Conservation (phyloP, 202 grass and related monocot genomes). For the Zizania palustris region DNA sequence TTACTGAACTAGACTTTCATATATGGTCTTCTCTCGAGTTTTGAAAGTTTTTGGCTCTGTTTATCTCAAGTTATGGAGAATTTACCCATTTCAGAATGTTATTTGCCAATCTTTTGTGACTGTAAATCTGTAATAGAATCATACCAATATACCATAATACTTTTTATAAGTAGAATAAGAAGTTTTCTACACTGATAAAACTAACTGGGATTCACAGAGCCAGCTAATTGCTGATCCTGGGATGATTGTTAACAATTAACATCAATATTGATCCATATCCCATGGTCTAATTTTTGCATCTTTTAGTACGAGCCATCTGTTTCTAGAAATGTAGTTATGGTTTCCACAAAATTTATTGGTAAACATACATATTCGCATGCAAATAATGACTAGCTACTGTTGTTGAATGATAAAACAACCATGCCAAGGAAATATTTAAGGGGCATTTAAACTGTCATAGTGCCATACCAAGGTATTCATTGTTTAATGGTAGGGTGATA, state of each 20-base stretch:
- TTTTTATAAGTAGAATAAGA: neutral
- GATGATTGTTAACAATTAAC: neutral
- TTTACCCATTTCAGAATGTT: neutral
- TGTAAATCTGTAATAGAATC: neutral
- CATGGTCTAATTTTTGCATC: neutral
- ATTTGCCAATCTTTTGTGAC: neutral
- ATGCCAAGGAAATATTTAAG: neutral
- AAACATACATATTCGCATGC: neutral
- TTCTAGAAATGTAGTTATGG: neutral
- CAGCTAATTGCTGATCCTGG: neutral
- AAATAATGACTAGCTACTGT: neutral
- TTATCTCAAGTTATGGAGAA: neutral
- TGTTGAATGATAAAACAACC: neutral
- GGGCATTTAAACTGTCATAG: neutral
- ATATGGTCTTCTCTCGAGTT: neutral
- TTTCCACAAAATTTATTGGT: neutral
- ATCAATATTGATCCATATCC: neutral
- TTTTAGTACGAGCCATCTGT: neutral
- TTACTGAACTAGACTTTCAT: slow-evolving; percentile 19
- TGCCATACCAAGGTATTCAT: neutral
- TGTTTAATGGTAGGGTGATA: neutral
- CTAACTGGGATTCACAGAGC: neutral
- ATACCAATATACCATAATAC: slow-evolving; percentile 17
- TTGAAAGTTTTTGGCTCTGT: neutral
- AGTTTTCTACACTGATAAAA: neutral